Base-by-base conservation (phyloP, 257 asterid species). In the Verbena officinalis region DNA sequence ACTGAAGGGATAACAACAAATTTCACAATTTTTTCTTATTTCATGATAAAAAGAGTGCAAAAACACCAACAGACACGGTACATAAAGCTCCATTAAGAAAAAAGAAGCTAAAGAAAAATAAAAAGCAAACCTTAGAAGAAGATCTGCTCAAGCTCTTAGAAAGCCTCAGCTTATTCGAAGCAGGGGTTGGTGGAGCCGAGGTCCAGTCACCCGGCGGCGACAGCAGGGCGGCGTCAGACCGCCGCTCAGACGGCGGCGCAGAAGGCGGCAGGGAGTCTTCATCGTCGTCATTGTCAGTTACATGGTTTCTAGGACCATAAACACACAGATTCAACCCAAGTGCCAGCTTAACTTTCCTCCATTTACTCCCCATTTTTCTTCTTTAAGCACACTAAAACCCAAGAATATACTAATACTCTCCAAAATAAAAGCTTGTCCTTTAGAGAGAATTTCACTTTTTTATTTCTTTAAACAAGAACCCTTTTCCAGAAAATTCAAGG, bases 101-200 rank as follows among this genome's bases (percentile, higher is more conserved):
- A 46, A 57, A 36, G 12, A 13, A 68, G 64, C 40, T 3, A 49
- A 40, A 36, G 63, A 44, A 65, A 62, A 60, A 49, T 27, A 73
- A 60, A n/a, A 38, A 9, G 43, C 11, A 36, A 48, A 89, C 97
- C 97, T 87, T 87, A 36, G 98, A 93, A 69, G 86, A 78, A 80
- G 97, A 89, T 81, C 90, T 80, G 68, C 88, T 81, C 76, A 90
- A 84, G 80, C 98, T 90, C 77, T 81, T 90, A 56, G 95, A 87
- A 21, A 87, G 75, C 77, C 77, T 89, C 52, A 79, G 76, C 65
- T 62, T 83, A 58, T 59, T 75, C 3, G 96, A 80, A 50, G 62
- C 75, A 1, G 90, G 88, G 15, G 93, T 73, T 3, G 87, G 65
- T 66, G 95, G 89, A 68, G 84, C 75, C 17, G 88, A 64, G 12